Evolutionary conservation across 202 grass and related monocot genomes (phyloP).

Genomic region (Schoenoplectus tabernaemontani): DNA sequence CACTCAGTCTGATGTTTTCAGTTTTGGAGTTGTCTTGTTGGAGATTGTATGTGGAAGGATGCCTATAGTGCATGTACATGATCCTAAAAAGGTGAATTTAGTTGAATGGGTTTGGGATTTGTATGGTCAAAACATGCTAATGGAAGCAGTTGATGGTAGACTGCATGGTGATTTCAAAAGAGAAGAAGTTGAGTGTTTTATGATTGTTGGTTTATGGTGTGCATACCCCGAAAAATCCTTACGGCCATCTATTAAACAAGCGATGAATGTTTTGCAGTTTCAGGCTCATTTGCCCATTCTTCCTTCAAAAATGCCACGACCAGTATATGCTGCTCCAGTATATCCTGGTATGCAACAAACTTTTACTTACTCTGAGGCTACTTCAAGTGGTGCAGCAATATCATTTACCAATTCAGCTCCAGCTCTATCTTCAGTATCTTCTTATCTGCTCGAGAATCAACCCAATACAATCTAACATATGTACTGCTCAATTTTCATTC

Average conservation of each 20-base stretch:
- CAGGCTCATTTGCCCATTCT: conserved; percentile 44
- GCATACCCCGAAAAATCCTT: conserved; percentile 46
- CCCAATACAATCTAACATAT: no score
- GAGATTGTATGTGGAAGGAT: conserved; percentile 52
- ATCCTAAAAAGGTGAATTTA: conserved; percentile 29
- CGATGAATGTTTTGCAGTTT: conserved; percentile 39
- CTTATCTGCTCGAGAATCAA: neutral
- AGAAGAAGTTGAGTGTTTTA: conserved; percentile 32
- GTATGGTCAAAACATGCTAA: conserved; percentile 40
- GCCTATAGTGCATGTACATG: conserved; percentile 21
- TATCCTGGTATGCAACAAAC: conserved; percentile 32
- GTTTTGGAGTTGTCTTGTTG: conserved; percentile 55
- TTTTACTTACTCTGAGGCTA: conserved; percentile 39
- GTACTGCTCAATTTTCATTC: no score
- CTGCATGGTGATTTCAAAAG: conserved; percentile 41
- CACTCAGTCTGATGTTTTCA: conserved; percentile 56
- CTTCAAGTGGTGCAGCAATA: conserved; percentile 4
- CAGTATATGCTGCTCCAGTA: conserved; percentile 34
- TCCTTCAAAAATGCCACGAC: conserved; percentile 45
- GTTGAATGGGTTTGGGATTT: conserved; percentile 73
- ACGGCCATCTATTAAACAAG: conserved; percentile 42
- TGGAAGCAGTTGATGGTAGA: conserved; percentile 40
- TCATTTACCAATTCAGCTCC: conserved; percentile 4
- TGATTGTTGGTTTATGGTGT: conserved; percentile 55
- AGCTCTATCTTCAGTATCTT: neutral